These are phyloP conservation scores for Lasiodiplodia sp. DNA, from an alignment of 2,329 filamentous ascomycete genomes.

Conservation along the genomic window DNA sequence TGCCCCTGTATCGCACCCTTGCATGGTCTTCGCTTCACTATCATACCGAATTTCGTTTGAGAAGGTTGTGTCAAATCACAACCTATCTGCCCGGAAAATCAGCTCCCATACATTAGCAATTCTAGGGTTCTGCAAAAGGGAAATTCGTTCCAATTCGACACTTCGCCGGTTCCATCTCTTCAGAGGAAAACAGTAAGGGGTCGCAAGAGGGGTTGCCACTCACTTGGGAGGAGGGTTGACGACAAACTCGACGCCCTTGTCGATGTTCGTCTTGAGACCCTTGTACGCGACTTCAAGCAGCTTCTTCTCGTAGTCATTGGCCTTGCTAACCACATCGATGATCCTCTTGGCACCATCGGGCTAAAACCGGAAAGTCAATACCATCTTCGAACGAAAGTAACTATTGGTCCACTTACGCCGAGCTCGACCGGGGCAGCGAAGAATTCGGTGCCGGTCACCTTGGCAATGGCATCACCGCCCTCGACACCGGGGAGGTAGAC, in stretches of 20 bases:
- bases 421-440: conserved; percentile 97
- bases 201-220: conserved; percentile 33
- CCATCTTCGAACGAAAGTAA: conserved; percentile 2
- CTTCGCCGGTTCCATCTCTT: background rate
- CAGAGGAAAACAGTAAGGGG: background rate
- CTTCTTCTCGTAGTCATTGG: conserved; percentile 88
- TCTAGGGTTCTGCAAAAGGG: conserved; percentile 4
- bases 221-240: conserved; percentile 72
- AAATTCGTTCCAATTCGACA: background rate
- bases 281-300: conserved; percentile 77
- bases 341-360: conserved; percentile 85
- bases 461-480: conserved; percentile 84
- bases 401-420: conserved; percentile 70
- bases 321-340: conserved; percentile 76
- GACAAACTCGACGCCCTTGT: conserved; percentile 90
- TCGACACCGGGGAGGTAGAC: conserved; percentile 91
- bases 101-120: conserved; percentile 30
- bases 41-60: conserved; percentile 12
- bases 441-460: conserved; percentile 85
- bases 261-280: conserved; percentile 90
- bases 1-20: background rate
- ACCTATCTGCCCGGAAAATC: conserved; percentile 30
- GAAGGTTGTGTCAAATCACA: conserved; percentile 27
- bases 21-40: background rate
- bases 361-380: conserved; percentile 55